A percentile compares a stretch with the other conserved stretches of the same genome.
Conservation (phyloP, 139 green algal genomes). For the Chlorella sorokiniana region DNA sequence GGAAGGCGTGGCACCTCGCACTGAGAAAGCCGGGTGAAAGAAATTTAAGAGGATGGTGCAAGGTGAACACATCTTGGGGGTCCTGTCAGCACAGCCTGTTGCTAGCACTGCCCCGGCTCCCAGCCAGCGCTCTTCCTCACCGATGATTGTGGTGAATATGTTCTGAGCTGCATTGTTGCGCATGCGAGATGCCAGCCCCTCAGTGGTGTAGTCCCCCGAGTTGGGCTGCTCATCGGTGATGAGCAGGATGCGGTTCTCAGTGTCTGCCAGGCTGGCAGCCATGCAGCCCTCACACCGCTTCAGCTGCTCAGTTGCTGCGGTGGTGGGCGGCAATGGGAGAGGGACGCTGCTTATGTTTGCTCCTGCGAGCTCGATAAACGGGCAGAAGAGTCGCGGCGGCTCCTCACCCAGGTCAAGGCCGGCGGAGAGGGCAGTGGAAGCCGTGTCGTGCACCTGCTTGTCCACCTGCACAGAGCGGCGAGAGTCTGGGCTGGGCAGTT, state of each 20-base stretch:
- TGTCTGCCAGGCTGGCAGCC: neutral
- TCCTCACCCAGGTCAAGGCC: neutral
- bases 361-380: neutral
- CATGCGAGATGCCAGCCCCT: neutral
- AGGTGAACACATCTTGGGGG: too few species aligned
- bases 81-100: too few species aligned
- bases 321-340: neutral
- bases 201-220: neutral
- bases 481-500: too few species aligned
- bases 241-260: slow-evolving; percentile 39
- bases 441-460: neutral
- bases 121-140: neutral
- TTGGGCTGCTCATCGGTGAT: slow-evolving; percentile 33
- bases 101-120: neutral
- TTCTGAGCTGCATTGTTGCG: neutral
- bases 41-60: too few species aligned
- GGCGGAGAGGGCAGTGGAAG: neutral
- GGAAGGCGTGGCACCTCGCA: too few species aligned
- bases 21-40: too few species aligned
- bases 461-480: neutral
- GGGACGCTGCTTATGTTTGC: neutral
- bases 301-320: slow-evolving; percentile 21
- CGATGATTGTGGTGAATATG: slow-evolving; percentile 31
- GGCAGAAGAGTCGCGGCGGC: neutral
- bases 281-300: slow-evolving; percentile 15